Evolutionary conservation across 2,329 filamentous ascomycete species (phyloP).

Genomic region (Aspergillus persii): DNA sequence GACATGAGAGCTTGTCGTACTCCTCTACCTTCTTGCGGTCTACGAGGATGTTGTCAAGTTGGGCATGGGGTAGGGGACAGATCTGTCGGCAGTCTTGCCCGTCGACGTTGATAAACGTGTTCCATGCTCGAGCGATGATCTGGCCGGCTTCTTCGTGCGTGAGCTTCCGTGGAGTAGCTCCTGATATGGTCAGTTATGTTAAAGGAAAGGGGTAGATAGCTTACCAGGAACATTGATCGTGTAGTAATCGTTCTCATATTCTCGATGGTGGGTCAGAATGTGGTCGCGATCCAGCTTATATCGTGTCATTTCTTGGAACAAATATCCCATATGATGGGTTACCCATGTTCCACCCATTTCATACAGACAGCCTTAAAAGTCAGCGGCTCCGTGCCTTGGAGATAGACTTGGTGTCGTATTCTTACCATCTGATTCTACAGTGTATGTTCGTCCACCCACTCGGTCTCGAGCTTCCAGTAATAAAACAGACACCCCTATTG

Average conservation of each 20-base stretch:
- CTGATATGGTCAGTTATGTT: neutral
- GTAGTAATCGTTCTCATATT: slow-evolving; percentile 11
- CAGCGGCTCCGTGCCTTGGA: neutral
- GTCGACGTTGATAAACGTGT: slow-evolving; percentile 24
- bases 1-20: slow-evolving; percentile 26
- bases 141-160: slow-evolving; percentile 26
- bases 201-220: neutral
- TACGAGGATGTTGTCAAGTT: slow-evolving; percentile 16
- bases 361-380: neutral
- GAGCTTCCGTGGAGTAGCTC: slow-evolving; percentile 18
- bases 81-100: slow-evolving; percentile 22
- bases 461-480: slow-evolving; percentile 50
- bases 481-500: slow-evolving; percentile 18
- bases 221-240: slow-evolving; percentile 10
- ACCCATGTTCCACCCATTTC: slow-evolving; percentile 11
- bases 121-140: slow-evolving; percentile 24
- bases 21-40: slow-evolving; percentile 10
- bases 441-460: slow-evolving; percentile 42
- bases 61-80: slow-evolving; percentile 24
- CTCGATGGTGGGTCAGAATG: neutral
- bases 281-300: slow-evolving; percentile 9
- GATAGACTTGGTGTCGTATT: too few relatives aligned
- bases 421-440: slow-evolving; percentile 5
- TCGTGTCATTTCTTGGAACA: slow-evolving; percentile 5
- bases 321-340: slow-evolving; percentile 5